Base-by-base conservation (phyloP, 2,329 filamentous ascomycete species). In the Cytospora leucostoma region DNA sequence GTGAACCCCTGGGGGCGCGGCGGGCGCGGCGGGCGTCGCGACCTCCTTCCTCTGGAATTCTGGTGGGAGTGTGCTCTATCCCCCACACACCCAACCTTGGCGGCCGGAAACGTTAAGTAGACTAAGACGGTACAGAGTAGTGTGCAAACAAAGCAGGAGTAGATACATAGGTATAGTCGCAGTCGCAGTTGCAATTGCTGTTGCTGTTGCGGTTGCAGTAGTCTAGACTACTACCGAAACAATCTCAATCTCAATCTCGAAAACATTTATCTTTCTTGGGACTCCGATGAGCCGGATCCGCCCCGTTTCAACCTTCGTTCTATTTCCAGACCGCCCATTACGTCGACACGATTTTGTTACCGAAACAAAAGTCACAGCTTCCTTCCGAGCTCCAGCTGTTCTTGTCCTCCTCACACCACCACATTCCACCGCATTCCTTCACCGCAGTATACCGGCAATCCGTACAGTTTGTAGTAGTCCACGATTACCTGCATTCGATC, bases 271-370 rank as follows among this genome's bases (percentile, higher is more conserved):
- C 27, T 27, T 27, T 27, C 27, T 27, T 27, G 27, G 27, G 27
- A 27, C 27, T 19, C 40, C 19, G 44, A 47, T 47, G 44, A 17
- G 12, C n/a, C n/a, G n/a, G 5, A 47, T 47, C 44, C 44, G 19
- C 8, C 13, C n/a, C n/a, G 44, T 47, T 47, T 47, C 44, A 21
- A 47, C 44, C 44, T 47, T 47, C 11, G 19, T 47, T 47, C 44
- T 47, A 47, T 47, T 47, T 47, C 44, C 44, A 47, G 44, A 47
- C 44, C 44, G 44, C 44, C 44, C 44, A 10, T 47, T 19, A 47
- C 10, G 3, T 21, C 44, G 12, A 19, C n/a, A 47, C n/a, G 44
- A 47, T 21, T 8, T 10, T 21, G 44, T 21, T 21, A n/a, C 17
- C 44, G 44, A 47, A 47, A 47, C 44, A 21, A 47, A 47, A 21